phyloP scores from a whole-genome alignment of 495 filamentous ascomycete species.

The Corynascus novoguineensis region DNA sequence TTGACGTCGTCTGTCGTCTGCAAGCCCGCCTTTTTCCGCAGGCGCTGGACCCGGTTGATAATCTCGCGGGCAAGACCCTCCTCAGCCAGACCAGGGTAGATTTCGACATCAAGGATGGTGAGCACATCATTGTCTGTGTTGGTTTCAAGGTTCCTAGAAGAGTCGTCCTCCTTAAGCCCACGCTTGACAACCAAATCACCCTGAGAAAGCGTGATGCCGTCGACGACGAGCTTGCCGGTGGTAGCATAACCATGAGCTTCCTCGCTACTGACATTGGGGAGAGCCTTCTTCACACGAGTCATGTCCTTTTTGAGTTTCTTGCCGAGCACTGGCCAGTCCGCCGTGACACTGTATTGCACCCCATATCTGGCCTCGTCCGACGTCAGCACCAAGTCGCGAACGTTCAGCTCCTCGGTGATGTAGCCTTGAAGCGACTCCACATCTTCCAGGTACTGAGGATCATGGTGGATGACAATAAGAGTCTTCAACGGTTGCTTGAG shows the following conservation, averaged over 20 bases:
- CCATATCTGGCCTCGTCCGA: conserved; percentile 85
- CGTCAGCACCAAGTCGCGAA: conserved; percentile 76
- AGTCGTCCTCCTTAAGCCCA: conserved; percentile 62
- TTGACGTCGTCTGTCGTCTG: conserved; percentile 42
- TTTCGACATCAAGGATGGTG: conserved; percentile 38
- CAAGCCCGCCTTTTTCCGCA: conserved; percentile 43
- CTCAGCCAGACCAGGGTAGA: conserved; percentile 39
- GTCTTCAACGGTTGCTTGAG: conserved; percentile 88
- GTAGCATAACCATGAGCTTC: conserved; percentile 70
- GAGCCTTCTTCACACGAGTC: conserved; percentile 80
- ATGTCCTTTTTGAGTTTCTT: conserved; percentile 96
- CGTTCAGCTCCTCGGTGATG: conserved; percentile 85
- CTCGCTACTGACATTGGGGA: conserved; percentile 71
- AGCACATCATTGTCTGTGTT: conserved; percentile 65
- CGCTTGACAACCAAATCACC: conserved; percentile 82
- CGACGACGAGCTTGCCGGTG: conserved; percentile 66
- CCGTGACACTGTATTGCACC: conserved; percentile 80
- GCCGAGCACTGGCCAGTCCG: conserved; percentile 89
- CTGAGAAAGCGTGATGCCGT: conserved; percentile 72
- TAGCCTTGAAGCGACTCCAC: conserved; percentile 77
- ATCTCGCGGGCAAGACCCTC: conserved; percentile 43
- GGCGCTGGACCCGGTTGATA: conserved; percentile 43
- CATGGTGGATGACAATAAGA: conserved; percentile 84
- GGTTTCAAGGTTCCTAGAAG: conserved; percentile 67
- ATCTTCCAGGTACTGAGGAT: conserved; percentile 78